Base-by-base conservation (phyloP, 129 eudicot species). In the Mikania micrantha region DNA sequence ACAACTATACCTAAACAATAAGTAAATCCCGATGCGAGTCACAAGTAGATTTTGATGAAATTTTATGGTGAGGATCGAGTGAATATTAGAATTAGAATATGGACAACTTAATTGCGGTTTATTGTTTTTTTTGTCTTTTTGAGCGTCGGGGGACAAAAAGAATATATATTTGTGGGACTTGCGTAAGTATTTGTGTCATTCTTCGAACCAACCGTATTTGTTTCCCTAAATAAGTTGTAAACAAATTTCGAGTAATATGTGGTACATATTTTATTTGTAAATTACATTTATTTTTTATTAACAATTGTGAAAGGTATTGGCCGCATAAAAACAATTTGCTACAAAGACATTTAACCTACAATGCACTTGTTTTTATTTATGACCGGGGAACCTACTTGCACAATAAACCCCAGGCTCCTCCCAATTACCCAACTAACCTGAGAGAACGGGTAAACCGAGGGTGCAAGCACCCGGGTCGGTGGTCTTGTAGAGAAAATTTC, bases 91-190 rank as follows among this genome's bases (percentile, higher is more conserved):
- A 54, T 12, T 25, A 25, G 52, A 58, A 74, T 32, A n/a, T 22
- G 24, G 36, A 73, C 77, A 11, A 49, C 10, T 39, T 52, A 29
- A 40, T 42, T 66, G 32, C 9, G 42, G 61, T 54, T 42, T 58
- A 59, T 47, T 75, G 69, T 75, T 62, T 73, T 1, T 60, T 45
- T 48, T 49, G 52, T 67, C 74, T 5, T 75, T 48, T 67, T 59
- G 19, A 12, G 53, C 27, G 16, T 35, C 13, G 54, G 53, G 53
- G 29, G 80, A 75, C 70, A 60, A 75, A 75, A 68, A 53, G 80
- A 67, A 75, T 67, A 75, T 64, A 19, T 25, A 59, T 35, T 67
- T 36, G 74, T 75, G 74, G 74, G 69, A 75, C 74, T 75, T 75
- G 56, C 47, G 69, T 48, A 40, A 75, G 52, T 47, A 59, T 60